Base-by-base conservation (phyloP, 2,329 filamentous ascomycete genomes). In the Fusarium napiforme region DNA sequence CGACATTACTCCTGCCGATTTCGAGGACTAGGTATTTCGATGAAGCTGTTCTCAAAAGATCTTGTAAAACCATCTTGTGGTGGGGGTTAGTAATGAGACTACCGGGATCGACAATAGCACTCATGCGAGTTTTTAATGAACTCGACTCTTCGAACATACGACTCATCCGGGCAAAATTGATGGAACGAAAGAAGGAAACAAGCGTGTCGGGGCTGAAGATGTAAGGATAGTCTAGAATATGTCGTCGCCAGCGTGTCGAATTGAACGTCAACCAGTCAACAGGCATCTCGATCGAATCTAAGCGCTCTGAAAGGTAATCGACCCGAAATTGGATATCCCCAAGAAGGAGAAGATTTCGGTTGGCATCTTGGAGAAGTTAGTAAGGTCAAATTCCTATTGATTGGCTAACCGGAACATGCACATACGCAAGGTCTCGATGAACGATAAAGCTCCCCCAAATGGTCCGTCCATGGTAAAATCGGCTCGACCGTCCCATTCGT, bases 131-230 rank as follows among this genome's bases (percentile, higher is more conserved):
- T 71, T 87, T 85, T 1, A 90, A 81, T 1, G 88, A 90, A 67
- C 85, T 88, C 0, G 93, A 90, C 72, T 91, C 88, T 77, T 96
- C 93, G 76, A 92, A 95, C 21, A 92, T 89, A 65, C 91, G 89
- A 74, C 92, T 93, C 96, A 98, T 98, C 21, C 89, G 88, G 0
- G 93, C 90, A 77, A 96, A 94, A 79, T 97, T 98, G 78, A 97
- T 91, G 8, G 94, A 90, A 23, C 96, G 91, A 80, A 98, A 98
- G 79, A 95, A 97, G 0, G 90, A 91, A 6, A 97, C 92, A 6
- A 97, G 84, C 3, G 90, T 90, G 0, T 91, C 87, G 0, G 91
- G 87, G 26, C 88, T 90, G 77, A 98, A 97, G 1, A 98, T 86
- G 78, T 93, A 97, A 0, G 93, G 90, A 72, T 93, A 94, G 66